phyloP scores from a whole-genome alignment of 2,329 filamentous ascomycete genomes.

The Alternaria ethzedia region DNA sequence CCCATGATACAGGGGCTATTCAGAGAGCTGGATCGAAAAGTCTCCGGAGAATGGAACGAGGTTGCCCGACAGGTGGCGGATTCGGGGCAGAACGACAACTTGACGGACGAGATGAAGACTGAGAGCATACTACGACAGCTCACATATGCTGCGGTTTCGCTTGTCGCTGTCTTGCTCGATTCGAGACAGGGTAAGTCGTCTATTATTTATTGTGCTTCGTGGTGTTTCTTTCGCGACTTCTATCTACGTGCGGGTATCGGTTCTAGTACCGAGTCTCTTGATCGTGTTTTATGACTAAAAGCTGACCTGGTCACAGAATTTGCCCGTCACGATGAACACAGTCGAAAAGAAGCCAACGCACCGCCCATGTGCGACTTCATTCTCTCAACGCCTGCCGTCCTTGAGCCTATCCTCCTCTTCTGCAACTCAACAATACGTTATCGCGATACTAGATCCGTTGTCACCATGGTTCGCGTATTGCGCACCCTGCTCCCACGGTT shows the following conservation, averaged over 20 bases:
- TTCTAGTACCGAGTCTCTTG: neutral
- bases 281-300: neutral
- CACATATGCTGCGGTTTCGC: constrained; percentile 88
- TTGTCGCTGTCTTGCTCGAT: constrained; percentile 89
- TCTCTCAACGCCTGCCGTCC: constrained; percentile 75
- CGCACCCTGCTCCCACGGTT: constrained; percentile 86
- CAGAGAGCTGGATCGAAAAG: constrained; percentile 83
- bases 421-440: constrained; percentile 89
- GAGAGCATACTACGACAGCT: constrained; percentile 94
- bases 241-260: neutral
- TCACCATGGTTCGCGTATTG: constrained; percentile 84
- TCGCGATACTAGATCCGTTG: constrained; percentile 86
- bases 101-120: constrained; percentile 97
- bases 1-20: constrained; percentile 84
- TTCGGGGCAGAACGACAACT: constrained; percentile 72
- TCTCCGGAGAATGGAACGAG: constrained; percentile 83
- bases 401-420: constrained; percentile 89
- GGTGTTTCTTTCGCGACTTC: neutral
- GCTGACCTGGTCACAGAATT: constrained; percentile 28
- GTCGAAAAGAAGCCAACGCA: constrained; percentile 50
- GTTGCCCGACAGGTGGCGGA: constrained; percentile 65
- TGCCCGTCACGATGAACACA: constrained; percentile 37
- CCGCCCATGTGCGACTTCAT: constrained; percentile 81
- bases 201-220: neutral
- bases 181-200: constrained; percentile 54